Conservation (phyloP, 1,284 basidiomycete genomes). For the Marasmius tenuissimus region DNA sequence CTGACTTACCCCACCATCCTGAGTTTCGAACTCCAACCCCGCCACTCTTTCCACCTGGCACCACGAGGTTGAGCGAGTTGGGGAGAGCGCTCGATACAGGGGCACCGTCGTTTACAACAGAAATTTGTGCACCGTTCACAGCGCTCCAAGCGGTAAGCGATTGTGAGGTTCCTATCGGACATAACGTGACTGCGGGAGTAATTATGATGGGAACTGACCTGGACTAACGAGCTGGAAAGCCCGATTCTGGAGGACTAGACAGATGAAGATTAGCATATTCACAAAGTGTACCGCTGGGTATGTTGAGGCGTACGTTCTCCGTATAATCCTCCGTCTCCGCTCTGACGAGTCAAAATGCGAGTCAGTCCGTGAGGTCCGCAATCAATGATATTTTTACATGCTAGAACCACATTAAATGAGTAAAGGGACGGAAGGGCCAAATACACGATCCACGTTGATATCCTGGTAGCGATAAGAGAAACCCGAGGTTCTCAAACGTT, state of each 20-base stretch:
- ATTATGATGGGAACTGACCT: constrained; percentile 7
- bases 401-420: constrained; percentile 24
- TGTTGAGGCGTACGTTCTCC: constrained; percentile 42
- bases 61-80: constrained; percentile 56
- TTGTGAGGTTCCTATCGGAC: constrained; percentile 39
- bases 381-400: constrained; percentile 33
- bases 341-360: constrained; percentile 29
- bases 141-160: constrained; percentile 57
- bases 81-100: constrained; percentile 63
- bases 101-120: constrained; percentile 49
- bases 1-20: constrained; percentile 53
- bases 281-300: not conserved
- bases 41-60: constrained; percentile 44
- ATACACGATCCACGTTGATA: constrained; percentile 46
- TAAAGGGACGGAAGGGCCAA: not conserved
- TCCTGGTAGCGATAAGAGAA: constrained; percentile 33
- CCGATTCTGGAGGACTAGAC: constrained; percentile 56
- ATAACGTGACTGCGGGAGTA: not conserved
- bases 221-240: constrained; percentile 60
- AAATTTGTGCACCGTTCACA: constrained; percentile 47
- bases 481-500: too few relatives aligned
- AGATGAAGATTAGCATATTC: constrained; percentile 1
- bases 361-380: not conserved
- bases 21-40: constrained; percentile 59
- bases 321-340: constrained; percentile 61